Evolutionary conservation across 1,284 basidiomycete genomes (phyloP).

Genomic region (Earliella scabrosa): DNA sequence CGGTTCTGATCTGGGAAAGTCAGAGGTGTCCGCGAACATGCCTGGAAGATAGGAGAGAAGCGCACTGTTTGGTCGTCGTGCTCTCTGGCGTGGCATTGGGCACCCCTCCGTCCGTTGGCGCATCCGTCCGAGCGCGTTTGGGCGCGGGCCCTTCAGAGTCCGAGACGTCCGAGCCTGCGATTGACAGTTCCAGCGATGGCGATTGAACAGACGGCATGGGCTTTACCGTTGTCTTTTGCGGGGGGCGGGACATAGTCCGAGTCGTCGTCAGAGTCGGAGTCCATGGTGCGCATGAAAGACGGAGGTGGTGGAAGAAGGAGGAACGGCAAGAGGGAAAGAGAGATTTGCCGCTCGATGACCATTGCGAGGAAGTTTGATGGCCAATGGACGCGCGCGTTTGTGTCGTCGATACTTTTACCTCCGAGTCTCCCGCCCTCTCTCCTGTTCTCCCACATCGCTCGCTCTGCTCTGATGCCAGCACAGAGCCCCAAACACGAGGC

Average conservation of each 20-base stretch:
- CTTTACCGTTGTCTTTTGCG: slow-evolving; percentile 32
- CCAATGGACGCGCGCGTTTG: slow-evolving; percentile 19
- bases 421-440: slow-evolving; percentile 5
- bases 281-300: slow-evolving; percentile 14
- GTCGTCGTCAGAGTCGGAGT: slow-evolving; percentile 68
- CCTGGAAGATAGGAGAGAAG: neutral
- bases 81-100: neutral
- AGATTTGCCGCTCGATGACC: slow-evolving; percentile 10
- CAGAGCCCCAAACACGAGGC: slow-evolving; percentile 9
- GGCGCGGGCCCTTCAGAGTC: slow-evolving; percentile 13
- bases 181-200: neutral
- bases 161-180: slow-evolving; percentile 9
- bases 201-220: neutral
- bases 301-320: slow-evolving; percentile 16
- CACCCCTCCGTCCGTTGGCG: slow-evolving; percentile 30
- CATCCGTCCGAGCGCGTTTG: slow-evolving; percentile 21
- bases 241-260: slow-evolving; percentile 69
- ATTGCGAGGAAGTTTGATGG: slow-evolving; percentile 24
- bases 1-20: slow-evolving; percentile 24
- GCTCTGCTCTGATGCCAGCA: slow-evolving; percentile 17
- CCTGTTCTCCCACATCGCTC: slow-evolving; percentile 3
- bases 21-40: slow-evolving; percentile 1
- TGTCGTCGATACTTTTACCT: slow-evolving; percentile 13
- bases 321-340: slow-evolving; percentile 2
- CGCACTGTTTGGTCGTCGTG: slow-evolving; percentile 15